A percentile compares a stretch with the other conserved stretches of the same genome.
These are phyloP conservation scores for Ophiognomonia clavigignenti-juglandacearum DNA, from an alignment of 2,329 filamentous ascomycete genomes.

Conservation along the genomic window DNA sequence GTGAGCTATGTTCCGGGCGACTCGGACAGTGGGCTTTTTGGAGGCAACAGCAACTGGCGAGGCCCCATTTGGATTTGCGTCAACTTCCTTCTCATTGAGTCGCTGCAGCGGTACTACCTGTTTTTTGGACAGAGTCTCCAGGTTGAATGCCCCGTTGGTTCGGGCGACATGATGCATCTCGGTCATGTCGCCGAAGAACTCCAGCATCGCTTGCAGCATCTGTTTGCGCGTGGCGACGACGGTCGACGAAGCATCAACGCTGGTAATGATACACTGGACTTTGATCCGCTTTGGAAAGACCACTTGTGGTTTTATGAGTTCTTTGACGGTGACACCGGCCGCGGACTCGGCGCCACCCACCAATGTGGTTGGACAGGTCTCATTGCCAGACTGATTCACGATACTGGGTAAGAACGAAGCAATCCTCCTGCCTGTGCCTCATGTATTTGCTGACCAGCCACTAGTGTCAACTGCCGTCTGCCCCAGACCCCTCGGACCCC, in stretches of 20 bases:
- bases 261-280: slow-evolving; percentile 80
- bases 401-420: slow-evolving; percentile 74
- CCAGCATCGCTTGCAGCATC: slow-evolving; percentile 87
- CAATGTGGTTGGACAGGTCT: slow-evolving; percentile 96
- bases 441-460: slow-evolving; percentile 34
- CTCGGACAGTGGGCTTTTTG: slow-evolving; percentile 90
- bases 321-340: slow-evolving; percentile 88
- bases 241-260: slow-evolving; percentile 85
- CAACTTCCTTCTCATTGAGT: slow-evolving; percentile 92
- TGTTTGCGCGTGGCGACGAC: slow-evolving; percentile 80
- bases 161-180: slow-evolving; percentile 91
- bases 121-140: slow-evolving; percentile 88
- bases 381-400: slow-evolving; percentile 95
- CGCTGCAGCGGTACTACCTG: slow-evolving; percentile 90
- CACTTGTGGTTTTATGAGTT: slow-evolving; percentile 96
- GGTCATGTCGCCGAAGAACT: slow-evolving; percentile 93
- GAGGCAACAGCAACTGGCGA: slow-evolving; percentile 97
- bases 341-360: slow-evolving; percentile 85
- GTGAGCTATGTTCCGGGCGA: slow-evolving; percentile 93
- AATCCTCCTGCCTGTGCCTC: neutral
- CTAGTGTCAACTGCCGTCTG: slow-evolving; percentile 78
- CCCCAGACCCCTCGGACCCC: slow-evolving; percentile 91
- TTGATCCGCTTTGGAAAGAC: slow-evolving; percentile 89
- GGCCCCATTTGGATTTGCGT: slow-evolving; percentile 94
- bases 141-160: slow-evolving; percentile 90